phyloP scores from a whole-genome alignment of 129 eudicot species.

The Arctium lappa region DNA sequence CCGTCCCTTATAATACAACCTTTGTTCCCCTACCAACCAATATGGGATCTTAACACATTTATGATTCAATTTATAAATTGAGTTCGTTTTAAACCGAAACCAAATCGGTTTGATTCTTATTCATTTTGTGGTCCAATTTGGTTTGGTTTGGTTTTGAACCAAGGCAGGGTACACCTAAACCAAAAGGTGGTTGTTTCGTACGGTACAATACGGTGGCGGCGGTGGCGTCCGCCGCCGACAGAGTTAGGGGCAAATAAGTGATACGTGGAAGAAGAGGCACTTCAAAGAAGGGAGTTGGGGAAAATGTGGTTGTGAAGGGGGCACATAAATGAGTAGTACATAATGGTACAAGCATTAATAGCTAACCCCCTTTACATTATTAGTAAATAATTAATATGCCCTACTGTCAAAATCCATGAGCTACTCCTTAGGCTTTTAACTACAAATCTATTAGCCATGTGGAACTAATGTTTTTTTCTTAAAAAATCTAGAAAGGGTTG shows the following conservation, averaged over 20 bases:
- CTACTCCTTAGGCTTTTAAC: not conserved
- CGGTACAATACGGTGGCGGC: not conserved
- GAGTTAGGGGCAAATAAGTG: not conserved
- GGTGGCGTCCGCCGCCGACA: not conserved
- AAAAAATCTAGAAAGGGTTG: not conserved
- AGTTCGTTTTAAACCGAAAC: not conserved
- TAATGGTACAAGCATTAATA: constrained; percentile 24
- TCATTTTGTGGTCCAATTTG: not conserved
- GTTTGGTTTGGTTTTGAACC: not conserved
- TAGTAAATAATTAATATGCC: constrained; percentile 10
- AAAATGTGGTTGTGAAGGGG: constrained; percentile 18
- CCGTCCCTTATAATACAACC: too few species aligned
- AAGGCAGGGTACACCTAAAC: not conserved
- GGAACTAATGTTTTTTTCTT: not conserved
- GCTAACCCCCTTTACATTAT: constrained; percentile 7
- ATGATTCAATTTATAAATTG: not conserved
- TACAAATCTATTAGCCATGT: constrained; percentile 23
- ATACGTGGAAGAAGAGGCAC: constrained; percentile 29
- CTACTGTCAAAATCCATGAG: constrained; percentile 19
- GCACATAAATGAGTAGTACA: constrained; percentile 26
- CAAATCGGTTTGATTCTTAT: not conserved
- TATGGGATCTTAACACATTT: not conserved
- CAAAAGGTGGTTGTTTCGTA: not conserved
- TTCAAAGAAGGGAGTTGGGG: not conserved
- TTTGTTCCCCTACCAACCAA: too few species aligned